Evolutionary conservation across 345 rosid species (phyloP).

Genomic region (Syzygium aromaticum): DNA sequence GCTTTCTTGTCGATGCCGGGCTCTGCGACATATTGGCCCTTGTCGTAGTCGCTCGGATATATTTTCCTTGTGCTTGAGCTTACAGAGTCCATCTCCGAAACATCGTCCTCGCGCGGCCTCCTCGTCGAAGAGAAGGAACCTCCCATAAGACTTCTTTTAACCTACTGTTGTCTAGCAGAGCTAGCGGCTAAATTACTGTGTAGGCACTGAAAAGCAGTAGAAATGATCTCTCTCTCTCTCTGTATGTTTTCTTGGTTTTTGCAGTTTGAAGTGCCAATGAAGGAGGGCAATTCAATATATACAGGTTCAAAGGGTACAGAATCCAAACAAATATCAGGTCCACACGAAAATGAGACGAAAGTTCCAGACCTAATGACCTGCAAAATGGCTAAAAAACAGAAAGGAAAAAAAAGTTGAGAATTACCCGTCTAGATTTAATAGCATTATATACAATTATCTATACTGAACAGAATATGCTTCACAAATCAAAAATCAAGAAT

Average conservation of each 20-base stretch:
- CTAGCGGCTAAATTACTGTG: not conserved
- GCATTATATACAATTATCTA: not conserved
- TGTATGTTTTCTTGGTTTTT: not conserved
- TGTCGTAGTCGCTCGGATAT: constrained; percentile 27
- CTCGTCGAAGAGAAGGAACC: constrained; percentile 20
- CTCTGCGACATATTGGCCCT: constrained; percentile 27
- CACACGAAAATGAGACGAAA: not conserved
- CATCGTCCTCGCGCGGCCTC: constrained; percentile 1
- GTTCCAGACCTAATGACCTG: not conserved
- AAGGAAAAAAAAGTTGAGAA: not conserved
- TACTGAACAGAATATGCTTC: not conserved
- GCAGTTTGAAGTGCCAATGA: not conserved
- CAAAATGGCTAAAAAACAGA: not conserved
- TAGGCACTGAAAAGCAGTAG: not conserved
- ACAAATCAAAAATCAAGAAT: not conserved
- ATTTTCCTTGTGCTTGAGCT: not conserved
- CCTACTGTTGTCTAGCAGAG: not conserved
- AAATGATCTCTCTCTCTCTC: not conserved
- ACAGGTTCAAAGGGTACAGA: not conserved
- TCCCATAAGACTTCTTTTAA: constrained; percentile 17
- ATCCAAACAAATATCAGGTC: not conserved
- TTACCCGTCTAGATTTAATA: not conserved
- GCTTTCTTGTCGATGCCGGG: constrained; percentile 31
- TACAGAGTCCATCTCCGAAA: not conserved
- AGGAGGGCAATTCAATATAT: not conserved